Evolutionary conservation across 306 rosid genomes (phyloP).

Genomic region (Sophora flavescens): DNA sequence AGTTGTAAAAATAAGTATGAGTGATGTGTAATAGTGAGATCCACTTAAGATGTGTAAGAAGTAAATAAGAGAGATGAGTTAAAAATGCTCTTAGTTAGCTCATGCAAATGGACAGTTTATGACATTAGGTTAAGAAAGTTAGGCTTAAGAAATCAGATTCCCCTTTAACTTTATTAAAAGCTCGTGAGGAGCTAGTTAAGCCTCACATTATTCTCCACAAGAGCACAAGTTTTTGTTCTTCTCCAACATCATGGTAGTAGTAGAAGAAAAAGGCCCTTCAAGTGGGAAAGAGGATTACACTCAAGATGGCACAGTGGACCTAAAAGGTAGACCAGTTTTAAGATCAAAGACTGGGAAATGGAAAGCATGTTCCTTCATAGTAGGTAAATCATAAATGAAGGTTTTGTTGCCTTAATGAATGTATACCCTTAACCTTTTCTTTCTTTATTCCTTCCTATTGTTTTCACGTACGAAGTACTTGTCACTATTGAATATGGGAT

Average conservation of each 20-base stretch:
- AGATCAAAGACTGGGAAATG: constrained; percentile 54
- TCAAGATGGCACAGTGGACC: constrained; percentile 53
- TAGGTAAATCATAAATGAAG: constrained; percentile 40
- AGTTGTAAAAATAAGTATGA: too few species aligned
- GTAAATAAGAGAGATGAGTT: too few species aligned
- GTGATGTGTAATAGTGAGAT: too few species aligned
- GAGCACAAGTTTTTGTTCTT: neutral
- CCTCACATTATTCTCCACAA: neutral
- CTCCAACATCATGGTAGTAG: constrained; percentile 33
- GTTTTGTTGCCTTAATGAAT: neutral
- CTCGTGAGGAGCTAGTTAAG: neutral
- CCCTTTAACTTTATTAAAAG: neutral
- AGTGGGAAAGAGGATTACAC: constrained; percentile 44
- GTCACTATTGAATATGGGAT: neutral
- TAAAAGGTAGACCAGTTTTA: constrained; percentile 52
- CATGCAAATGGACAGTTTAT: constrained; percentile 42
- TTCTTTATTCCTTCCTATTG: neutral
- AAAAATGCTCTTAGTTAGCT: constrained; percentile 33
- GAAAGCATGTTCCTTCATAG: constrained; percentile 56
- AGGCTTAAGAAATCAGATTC: neutral
- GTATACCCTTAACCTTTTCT: neutral
- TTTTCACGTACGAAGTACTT: neutral
- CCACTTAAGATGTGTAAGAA: too few species aligned
- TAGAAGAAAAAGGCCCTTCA: constrained; percentile 46
- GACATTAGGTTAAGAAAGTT: constrained; percentile 26